phyloP scores from a whole-genome alignment of 176 grass and related monocot species.

The Avena insularis region DNA sequence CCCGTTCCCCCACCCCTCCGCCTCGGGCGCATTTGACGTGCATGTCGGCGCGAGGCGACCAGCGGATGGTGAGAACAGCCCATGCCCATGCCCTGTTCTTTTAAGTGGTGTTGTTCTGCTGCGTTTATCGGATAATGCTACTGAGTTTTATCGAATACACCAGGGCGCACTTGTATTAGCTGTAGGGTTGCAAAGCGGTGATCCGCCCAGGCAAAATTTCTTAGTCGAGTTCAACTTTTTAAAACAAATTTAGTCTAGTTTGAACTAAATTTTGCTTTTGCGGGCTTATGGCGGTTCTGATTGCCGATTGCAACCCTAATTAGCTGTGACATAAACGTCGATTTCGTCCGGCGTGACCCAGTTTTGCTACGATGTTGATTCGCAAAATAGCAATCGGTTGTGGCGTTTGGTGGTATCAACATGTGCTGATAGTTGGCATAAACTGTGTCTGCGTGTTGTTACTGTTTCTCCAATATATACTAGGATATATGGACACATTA shows the following conservation, averaged over 20 bases:
- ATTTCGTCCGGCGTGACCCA: background rate
- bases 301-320: no score
- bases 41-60: constrained; percentile 53
- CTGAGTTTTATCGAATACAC: background rate
- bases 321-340: constrained; percentile 11
- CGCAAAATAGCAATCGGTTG: background rate
- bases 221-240: no score
- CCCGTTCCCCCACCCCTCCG: constrained; percentile 20
- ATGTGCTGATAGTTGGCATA: background rate
- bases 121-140: constrained; percentile 24
- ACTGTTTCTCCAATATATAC: background rate
- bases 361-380: background rate
- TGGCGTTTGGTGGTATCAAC: background rate
- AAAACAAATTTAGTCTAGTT: no score
- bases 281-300: no score
- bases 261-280: no score
- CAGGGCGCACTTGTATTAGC: background rate
- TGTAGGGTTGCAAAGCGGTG: background rate
- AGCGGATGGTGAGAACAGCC: constrained; percentile 64
- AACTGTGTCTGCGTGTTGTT: constrained; percentile 1
- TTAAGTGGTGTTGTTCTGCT: constrained; percentile 6
- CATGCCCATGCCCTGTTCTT: background rate
- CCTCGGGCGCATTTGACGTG: constrained; percentile 36
- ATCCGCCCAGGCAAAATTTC: no score
- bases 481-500: background rate